phyloP scores from a whole-genome alignment of 441 rosid genomes.

The Syzygium malaccense region DNA sequence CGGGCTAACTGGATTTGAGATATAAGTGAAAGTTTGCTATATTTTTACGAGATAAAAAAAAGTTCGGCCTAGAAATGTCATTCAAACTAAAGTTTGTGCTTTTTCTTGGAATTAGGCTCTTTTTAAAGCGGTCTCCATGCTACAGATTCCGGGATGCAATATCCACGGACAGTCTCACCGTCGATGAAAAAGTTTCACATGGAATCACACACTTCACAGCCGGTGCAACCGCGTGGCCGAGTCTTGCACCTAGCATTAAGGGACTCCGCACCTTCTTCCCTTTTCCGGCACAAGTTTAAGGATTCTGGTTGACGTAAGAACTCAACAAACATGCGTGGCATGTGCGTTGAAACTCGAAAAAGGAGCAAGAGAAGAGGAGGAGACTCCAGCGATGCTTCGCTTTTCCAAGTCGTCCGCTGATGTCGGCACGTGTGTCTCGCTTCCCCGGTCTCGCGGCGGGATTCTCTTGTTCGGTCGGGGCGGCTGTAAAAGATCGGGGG shows the following conservation, averaged over 20 bases:
- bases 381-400: not conserved
- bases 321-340: not conserved
- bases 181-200: not conserved
- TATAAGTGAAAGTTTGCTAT: too few relatives aligned
- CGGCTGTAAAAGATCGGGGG: not conserved
- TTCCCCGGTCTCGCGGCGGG: not conserved
- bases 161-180: not conserved
- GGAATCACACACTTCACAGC: not conserved
- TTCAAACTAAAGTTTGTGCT: too few relatives aligned
- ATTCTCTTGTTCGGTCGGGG: not conserved
- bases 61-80: too few relatives aligned
- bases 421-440: not conserved
- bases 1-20: too few relatives aligned
- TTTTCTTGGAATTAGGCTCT: too few relatives aligned
- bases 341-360: not conserved
- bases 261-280: too few relatives aligned
- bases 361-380: not conserved
- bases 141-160: too few relatives aligned
- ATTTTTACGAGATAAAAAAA: too few relatives aligned
- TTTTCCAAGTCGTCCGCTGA: not conserved
- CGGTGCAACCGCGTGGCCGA: not conserved
- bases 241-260: too few relatives aligned
- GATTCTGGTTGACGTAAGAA: too few relatives aligned
- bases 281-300: too few relatives aligned
- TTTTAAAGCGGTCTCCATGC: not conserved